Base-by-base conservation (phyloP, 2,329 filamentous ascomycete genomes). In the Penicillium sp. region DNA sequence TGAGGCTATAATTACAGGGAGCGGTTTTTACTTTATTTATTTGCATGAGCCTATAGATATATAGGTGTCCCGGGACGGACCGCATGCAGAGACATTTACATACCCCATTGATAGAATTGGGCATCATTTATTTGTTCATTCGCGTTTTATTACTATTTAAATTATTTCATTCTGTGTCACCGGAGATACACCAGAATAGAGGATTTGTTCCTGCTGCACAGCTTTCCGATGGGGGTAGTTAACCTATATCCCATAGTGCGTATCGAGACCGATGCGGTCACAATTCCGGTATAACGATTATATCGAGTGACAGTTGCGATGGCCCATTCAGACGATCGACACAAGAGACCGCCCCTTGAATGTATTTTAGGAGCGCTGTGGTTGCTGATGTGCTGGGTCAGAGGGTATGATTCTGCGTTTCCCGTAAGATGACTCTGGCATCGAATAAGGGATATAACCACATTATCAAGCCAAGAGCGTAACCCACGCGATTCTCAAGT, bases 401-500 rank as follows among this genome's bases (percentile, higher is more conserved):
- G n/a, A n/a, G n/a, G n/a, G n/a, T n/a, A n/a, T n/a, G n/a, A n/a
- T n/a, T n/a, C n/a, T n/a, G n/a, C n/a, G n/a, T n/a, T n/a, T n/a
- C n/a, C n/a, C n/a, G n/a, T n/a, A n/a, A n/a, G n/a, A n/a, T n/a
- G n/a, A n/a, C n/a, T n/a, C n/a, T 10, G 26, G 26, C 10, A 6
- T 27, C 10, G 26, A 6, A 10, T 27, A 27, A 27, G 10, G 26
- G 10, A 27, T 27, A 27, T 27, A 27, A 27, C 26, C 26, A 27
- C 6, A 27, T 27, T 27, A 7, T 10, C 26, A 27, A 27, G 26
- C 10, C 21, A 40, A n/a, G 5, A 42, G 12, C n/a, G 15, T 15
- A 21, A 4, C 10, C 12, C 13, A 36, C 20, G 7, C n/a, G 20
- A 24, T 3, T 24, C 23, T 71, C 56, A 75, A 18, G 64, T 63